Percentiles rank a stretch among this genome's conserved stretches.
phyloP scores from a whole-genome alignment of 1,284 basidiomycete species.

The Fomitiporia mediterranea region DNA sequence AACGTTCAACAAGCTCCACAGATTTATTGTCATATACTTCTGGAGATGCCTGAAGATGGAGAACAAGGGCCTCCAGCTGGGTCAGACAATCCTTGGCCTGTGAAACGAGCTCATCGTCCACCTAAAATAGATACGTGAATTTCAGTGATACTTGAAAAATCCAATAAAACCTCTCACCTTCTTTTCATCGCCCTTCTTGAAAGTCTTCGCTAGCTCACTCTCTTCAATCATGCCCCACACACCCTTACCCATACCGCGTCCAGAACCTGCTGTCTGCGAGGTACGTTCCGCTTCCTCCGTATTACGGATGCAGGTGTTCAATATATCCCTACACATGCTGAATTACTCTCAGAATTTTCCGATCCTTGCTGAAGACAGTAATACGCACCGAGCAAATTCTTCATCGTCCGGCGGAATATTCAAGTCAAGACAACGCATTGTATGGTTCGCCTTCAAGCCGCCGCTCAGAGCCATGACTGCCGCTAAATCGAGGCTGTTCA shows the following conservation, averaged over 20 bases:
- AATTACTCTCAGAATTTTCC: not conserved
- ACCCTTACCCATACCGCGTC: conserved; percentile 51
- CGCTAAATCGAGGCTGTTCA: conserved; percentile 80
- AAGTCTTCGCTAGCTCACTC: conserved; percentile 67
- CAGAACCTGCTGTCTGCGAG: conserved; percentile 31
- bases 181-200: conserved; percentile 56
- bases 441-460: conserved; percentile 77
- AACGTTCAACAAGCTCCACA: conserved; percentile 41
- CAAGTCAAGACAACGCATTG: conserved; percentile 89
- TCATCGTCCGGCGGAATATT: conserved; percentile 89
- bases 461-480: conserved; percentile 90
- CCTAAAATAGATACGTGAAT: conserved; percentile 29
- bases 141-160: not conserved
- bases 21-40: conserved; percentile 24
- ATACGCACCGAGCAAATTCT: conserved; percentile 72
- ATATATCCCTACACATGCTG: conserved; percentile 72
- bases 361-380: not conserved
- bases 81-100: conserved; percentile 47
- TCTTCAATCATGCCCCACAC: conserved; percentile 80
- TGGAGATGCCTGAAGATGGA: conserved; percentile 34
- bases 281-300: conserved; percentile 74
- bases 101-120: conserved; percentile 47
- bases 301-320: conserved; percentile 84
- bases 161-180: conserved; percentile 39
- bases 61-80: conserved; percentile 45